phyloP scores from a whole-genome alignment of 2,329 filamentous ascomycete genomes.

The Celoporthe dispersa region DNA sequence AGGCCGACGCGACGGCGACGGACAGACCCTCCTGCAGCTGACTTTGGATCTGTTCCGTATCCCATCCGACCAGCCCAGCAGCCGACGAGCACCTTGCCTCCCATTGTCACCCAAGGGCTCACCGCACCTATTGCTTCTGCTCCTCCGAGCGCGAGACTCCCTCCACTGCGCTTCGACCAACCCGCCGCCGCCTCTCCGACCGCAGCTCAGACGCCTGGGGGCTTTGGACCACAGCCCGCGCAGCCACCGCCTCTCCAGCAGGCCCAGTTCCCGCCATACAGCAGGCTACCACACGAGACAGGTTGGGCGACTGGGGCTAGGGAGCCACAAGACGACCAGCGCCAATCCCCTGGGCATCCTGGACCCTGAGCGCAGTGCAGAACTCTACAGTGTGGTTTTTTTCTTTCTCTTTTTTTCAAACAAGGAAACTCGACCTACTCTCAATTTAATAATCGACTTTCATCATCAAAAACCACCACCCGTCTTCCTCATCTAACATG shows the following conservation, averaged over 20 bases:
- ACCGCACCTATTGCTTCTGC: slow-evolving; percentile 19
- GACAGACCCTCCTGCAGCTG: slow-evolving; percentile 42
- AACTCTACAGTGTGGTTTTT: background rate
- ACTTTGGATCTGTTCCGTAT: slow-evolving; percentile 45
- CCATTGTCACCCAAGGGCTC: slow-evolving; percentile 38
- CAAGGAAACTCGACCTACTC: background rate
- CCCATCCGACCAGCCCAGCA: slow-evolving; percentile 37
- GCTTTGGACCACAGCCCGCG: slow-evolving; percentile 14
- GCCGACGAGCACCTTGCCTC: slow-evolving; percentile 45
- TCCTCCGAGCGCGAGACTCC: slow-evolving; percentile 49
- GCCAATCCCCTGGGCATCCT: slow-evolving; percentile 5
- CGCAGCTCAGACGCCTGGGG: slow-evolving; percentile 31
- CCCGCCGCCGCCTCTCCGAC: slow-evolving; percentile 34
- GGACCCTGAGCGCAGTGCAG: background rate
- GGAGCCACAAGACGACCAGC: slow-evolving; percentile 18
- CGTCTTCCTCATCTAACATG: background rate
- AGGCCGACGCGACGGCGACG: slow-evolving; percentile 51
- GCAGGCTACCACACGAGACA: slow-evolving; percentile 42
- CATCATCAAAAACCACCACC: background rate
- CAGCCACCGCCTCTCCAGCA: slow-evolving; percentile 28
- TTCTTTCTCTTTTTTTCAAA: background rate
- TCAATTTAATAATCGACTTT: background rate
- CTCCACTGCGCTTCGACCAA: slow-evolving; percentile 54
- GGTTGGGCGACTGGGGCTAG: slow-evolving; percentile 43
- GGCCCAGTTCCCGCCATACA: slow-evolving; percentile 31